A percentile compares a stretch with the other conserved stretches of the same genome.
Conservation (phyloP, 208 protist genomes). For the Jaenimonas drosophilae region DNA sequence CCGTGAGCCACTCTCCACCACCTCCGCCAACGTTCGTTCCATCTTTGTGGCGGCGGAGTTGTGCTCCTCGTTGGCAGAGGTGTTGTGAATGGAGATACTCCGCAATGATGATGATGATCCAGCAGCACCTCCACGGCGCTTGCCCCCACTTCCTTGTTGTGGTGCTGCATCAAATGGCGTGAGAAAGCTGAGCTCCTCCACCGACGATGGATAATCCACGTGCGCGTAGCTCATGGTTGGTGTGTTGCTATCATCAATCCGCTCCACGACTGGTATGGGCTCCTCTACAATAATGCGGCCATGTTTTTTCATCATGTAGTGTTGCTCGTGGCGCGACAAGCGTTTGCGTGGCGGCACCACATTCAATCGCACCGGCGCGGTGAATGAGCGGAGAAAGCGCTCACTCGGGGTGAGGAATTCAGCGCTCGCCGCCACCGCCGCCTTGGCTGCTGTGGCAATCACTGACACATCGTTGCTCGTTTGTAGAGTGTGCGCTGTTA, state of each 20-base stretch:
- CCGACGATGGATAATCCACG: constrained; percentile 11
- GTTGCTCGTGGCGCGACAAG: constrained; percentile 67
- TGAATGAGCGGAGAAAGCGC: constrained; percentile 63
- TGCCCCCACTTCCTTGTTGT: too few species aligned
- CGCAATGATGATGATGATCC: too few species aligned
- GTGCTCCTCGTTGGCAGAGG: background rate
- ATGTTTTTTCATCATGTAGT: constrained; percentile 43
- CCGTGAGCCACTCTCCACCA: too few species aligned
- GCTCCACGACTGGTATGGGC: constrained; percentile 36
- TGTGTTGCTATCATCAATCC: constrained; percentile 3
- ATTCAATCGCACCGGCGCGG: constrained; percentile 70
- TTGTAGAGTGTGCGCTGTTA: constrained; percentile 7
- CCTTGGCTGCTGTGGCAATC: constrained; percentile 33
- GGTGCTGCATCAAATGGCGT: too few species aligned
- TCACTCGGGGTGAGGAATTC: constrained; percentile 50
- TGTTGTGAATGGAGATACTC: background rate
- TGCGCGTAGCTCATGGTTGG: constrained; percentile 4
- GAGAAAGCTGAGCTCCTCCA: constrained; percentile 13
- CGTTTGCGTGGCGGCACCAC: constrained; percentile 31
- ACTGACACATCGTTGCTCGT: constrained; percentile 36
- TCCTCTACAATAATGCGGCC: constrained; percentile 23
- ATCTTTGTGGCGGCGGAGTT: background rate
- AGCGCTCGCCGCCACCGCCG: constrained; percentile 30
- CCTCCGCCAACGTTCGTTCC: constrained; percentile 1
- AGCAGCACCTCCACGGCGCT: background rate